phyloP scores from a whole-genome alignment of 306 rosid species.

The Sicyos edulis region DNA sequence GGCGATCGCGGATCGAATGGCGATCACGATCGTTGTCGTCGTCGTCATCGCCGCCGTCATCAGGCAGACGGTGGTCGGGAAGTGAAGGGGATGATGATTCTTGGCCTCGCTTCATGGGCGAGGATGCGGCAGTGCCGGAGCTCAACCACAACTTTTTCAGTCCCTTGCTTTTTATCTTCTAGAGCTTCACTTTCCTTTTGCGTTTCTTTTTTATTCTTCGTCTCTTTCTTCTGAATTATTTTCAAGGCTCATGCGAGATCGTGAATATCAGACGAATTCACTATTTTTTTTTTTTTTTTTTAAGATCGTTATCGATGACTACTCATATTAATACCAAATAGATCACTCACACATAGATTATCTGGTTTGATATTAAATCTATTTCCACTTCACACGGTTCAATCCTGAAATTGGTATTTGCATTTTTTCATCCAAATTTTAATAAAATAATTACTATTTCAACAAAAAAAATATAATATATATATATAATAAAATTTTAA shows the following conservation, averaged over 20 bases:
- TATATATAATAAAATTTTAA: too few species aligned
- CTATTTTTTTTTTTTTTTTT: too few species aligned
- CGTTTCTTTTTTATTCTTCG: too few species aligned
- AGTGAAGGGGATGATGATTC: slow-evolving; percentile 60
- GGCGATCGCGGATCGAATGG: slow-evolving; percentile 76
- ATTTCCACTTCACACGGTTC: too few species aligned
- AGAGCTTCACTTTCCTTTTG: not conserved
- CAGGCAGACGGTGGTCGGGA: slow-evolving; percentile 33
- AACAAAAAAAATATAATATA: too few species aligned
- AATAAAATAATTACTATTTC: too few species aligned
- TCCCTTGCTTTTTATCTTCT: not conserved
- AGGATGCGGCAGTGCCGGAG: slow-evolving; percentile 69
- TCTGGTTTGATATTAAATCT: too few species aligned
- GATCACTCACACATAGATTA: too few species aligned
- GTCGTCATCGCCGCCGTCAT: slow-evolving; percentile 44
- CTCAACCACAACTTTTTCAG: slow-evolving; percentile 52
- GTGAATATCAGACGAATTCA: slow-evolving; percentile 21
- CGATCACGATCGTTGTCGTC: slow-evolving; percentile 65
- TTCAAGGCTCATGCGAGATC: slow-evolving; percentile 21
- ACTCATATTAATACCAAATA: too few species aligned
- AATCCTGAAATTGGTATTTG: too few species aligned
- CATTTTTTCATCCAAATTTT: too few species aligned
- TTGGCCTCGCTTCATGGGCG: slow-evolving; percentile 75
- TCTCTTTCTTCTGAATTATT: not conserved
- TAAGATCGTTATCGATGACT: too few species aligned